These are phyloP conservation scores for Blastocystis sp. DNA, from an alignment of 352 stramenopile species.

Conservation along the genomic window DNA sequence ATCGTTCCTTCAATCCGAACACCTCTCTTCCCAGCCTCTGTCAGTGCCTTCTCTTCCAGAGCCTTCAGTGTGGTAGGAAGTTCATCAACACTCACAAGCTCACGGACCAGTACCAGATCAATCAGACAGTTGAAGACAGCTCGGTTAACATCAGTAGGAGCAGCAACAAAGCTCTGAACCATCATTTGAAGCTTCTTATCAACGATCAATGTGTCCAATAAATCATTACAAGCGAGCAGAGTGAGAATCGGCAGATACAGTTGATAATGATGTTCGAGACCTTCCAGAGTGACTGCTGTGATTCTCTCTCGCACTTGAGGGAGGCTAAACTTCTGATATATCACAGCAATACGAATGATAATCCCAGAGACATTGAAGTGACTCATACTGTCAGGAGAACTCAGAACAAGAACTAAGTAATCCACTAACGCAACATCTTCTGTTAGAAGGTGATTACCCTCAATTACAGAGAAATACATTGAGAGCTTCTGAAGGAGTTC, in stretches of 20 bases:
- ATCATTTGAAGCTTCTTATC: neutral
- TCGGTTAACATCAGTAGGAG: neutral
- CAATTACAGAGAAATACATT: neutral
- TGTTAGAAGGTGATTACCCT: neutral
- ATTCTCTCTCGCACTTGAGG: neutral
- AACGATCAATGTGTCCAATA: neutral
- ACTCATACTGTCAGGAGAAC: neutral
- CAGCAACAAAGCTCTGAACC: neutral
- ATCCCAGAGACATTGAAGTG: neutral
- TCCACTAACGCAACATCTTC: neutral
- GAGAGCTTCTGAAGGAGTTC: neutral
- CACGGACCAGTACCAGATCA: constrained; percentile 17
- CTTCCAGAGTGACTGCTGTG: neutral
- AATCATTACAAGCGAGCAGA: neutral
- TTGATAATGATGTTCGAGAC: neutral
- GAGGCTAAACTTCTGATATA: neutral
- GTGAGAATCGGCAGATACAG: neutral
- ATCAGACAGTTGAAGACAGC: neutral
- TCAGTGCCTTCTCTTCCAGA: neutral
- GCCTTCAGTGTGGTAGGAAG: neutral
- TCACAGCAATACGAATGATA: neutral
- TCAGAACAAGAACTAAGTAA: neutral
- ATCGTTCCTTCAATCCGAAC: neutral
- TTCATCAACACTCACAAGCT: neutral
- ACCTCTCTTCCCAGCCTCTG: neutral